Evolutionary conservation across 2,329 filamentous ascomycete species (phyloP).

Genomic region (Chalara sp.): DNA sequence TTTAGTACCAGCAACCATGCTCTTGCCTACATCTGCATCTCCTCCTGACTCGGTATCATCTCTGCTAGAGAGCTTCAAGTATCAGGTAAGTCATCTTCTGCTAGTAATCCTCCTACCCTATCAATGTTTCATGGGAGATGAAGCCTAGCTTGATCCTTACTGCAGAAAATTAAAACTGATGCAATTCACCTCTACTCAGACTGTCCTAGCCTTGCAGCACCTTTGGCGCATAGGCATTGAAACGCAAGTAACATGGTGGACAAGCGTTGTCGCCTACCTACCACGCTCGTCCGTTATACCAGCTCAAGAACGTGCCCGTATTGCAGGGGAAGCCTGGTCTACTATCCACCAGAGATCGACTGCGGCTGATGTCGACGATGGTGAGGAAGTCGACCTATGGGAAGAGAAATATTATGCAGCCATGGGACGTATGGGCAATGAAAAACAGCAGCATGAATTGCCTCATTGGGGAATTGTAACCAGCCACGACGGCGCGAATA

Average conservation of each 20-base stretch:
- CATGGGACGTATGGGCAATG: slow-evolving; percentile 25
- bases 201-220: slow-evolving; percentile 76
- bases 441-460: slow-evolving; percentile 26
- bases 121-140: too few relatives aligned
- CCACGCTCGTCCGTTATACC: slow-evolving; percentile 30
- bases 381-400: slow-evolving; percentile 58
- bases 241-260: slow-evolving; percentile 68
- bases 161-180: too few relatives aligned
- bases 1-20: slow-evolving; percentile 75
- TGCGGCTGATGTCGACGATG: slow-evolving; percentile 42
- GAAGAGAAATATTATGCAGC: slow-evolving; percentile 52
- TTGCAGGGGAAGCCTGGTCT: slow-evolving; percentile 43
- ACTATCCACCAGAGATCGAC: slow-evolving; percentile 18
- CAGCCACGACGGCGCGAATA: slow-evolving; percentile 15
- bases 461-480: slow-evolving; percentile 45
- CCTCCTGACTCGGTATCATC: too few relatives aligned
- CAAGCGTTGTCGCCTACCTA: slow-evolving; percentile 69
- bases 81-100: too few relatives aligned
- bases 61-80: too few relatives aligned
- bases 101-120: too few relatives aligned
- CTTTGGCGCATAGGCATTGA: slow-evolving; percentile 75
- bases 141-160: too few relatives aligned
- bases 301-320: slow-evolving; percentile 24
- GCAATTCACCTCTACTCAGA: slow-evolving; percentile 44
- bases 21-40: slow-evolving; percentile 33